These are phyloP conservation scores for Aspergillus sp. DNA, from an alignment of 2,329 filamentous ascomycete genomes.

Conservation along the genomic window DNA sequence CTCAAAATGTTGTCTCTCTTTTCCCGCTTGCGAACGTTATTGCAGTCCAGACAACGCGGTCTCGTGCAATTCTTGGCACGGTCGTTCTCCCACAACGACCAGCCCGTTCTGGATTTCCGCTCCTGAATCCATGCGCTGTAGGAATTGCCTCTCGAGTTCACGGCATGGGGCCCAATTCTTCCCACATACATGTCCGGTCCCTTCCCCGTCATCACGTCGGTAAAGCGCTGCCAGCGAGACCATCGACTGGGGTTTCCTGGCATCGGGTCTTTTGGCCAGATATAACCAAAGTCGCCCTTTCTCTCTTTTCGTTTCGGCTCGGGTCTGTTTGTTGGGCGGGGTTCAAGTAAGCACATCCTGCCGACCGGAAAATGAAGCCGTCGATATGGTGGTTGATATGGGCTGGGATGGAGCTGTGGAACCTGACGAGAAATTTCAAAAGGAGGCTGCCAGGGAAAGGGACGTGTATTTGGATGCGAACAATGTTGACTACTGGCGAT, in stretches of 20 bases:
- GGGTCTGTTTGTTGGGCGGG: no score
- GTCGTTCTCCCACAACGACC: neutral
- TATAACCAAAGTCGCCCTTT: conserved; percentile 23
- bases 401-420: no score
- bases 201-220: conserved; percentile 38
- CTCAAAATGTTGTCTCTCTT: conserved; percentile 17
- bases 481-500: neutral
- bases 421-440: no score
- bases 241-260: conserved; percentile 33
- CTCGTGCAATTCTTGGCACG: neutral
- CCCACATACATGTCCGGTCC: conserved; percentile 47
- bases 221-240: conserved; percentile 31
- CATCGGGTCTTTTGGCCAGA: conserved; percentile 41
- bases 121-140: neutral
- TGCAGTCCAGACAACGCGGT: neutral
- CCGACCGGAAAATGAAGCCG: no score
- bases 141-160: no score
- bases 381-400: no score
- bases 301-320: neutral
- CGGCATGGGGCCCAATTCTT: conserved; percentile 9
- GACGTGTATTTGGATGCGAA: neutral
- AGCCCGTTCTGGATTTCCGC: neutral
- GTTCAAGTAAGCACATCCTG: no score
- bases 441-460: no score
- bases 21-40: neutral